These are phyloP conservation scores for Oleoguttula mirabilis DNA, from an alignment of 495 filamentous ascomycete species.

Conservation along the genomic window DNA sequence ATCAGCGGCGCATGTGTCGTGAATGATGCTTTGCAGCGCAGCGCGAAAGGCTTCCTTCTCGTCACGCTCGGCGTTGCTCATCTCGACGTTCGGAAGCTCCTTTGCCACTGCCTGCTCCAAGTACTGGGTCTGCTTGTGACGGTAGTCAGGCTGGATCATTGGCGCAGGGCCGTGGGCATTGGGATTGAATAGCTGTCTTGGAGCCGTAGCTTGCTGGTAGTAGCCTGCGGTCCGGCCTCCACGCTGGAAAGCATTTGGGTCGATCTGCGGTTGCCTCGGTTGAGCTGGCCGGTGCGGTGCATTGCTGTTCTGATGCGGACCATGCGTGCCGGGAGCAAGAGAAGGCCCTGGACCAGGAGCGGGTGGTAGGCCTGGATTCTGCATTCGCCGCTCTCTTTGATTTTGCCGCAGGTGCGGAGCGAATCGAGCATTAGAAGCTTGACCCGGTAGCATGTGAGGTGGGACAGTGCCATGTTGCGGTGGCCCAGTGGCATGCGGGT, in stretches of 20 bases:
- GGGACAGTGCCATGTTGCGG: too few relatives aligned
- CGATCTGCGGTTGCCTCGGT: slow-evolving; percentile 9
- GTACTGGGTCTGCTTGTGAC: slow-evolving; percentile 15
- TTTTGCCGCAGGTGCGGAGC: slow-evolving; percentile 4
- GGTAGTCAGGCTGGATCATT: not conserved
- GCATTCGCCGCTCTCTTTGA: not conserved
- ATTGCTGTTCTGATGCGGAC: too few relatives aligned
- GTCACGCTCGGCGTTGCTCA: slow-evolving; percentile 36
- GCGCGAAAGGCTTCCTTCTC: slow-evolving; percentile 53
- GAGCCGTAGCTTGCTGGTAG: slow-evolving; percentile 1
- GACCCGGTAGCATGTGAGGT: too few relatives aligned
- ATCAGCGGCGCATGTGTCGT: slow-evolving; percentile 41
- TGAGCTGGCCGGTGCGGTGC: not conserved
- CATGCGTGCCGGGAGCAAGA: too few relatives aligned
- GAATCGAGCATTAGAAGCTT: too few relatives aligned
- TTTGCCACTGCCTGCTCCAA: slow-evolving; percentile 23
- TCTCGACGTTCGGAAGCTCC: slow-evolving; percentile 26
- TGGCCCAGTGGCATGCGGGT: too few relatives aligned
- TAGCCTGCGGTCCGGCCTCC: slow-evolving; percentile 7
- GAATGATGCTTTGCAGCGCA: slow-evolving; percentile 44
- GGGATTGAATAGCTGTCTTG: slow-evolving; percentile 18
- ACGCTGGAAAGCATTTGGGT: slow-evolving; percentile 17
- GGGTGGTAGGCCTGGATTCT: not conserved
- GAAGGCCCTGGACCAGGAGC: too few relatives aligned
- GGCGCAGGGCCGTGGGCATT: not conserved